Evolutionary conservation across 2,329 filamentous ascomycete species (phyloP).

Genomic region (Drechslerella stenobrocha): DNA sequence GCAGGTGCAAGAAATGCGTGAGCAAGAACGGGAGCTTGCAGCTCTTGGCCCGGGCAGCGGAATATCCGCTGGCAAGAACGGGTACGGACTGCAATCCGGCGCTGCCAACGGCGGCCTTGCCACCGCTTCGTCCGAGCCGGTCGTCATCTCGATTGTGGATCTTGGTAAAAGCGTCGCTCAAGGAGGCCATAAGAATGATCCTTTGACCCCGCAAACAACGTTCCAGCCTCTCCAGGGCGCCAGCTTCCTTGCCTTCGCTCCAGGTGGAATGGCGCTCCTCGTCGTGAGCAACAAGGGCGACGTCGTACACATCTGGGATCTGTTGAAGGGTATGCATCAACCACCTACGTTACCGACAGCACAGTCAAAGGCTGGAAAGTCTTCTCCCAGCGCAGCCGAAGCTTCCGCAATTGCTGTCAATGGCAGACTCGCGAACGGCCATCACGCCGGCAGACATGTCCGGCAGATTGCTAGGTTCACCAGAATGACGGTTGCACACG

Average conservation of each 20-base stretch:
- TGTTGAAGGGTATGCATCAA: conserved; percentile 60
- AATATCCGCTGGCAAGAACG: conserved; percentile 39
- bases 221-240: conserved; percentile 74
- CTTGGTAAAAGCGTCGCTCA: conserved; percentile 62
- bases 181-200: conserved; percentile 60
- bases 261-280: conserved; percentile 72
- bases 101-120: conserved; percentile 56
- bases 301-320: conserved; percentile 77
- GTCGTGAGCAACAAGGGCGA: conserved; percentile 84
- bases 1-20: conserved; percentile 48
- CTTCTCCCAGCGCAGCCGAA: conserved; percentile 26
- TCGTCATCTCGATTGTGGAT: conserved; percentile 75
- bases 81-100: conserved; percentile 27
- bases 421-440: conserved; percentile 53
- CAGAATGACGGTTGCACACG: conserved; percentile 85
- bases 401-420: conserved; percentile 38
- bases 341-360: conserved; percentile 58
- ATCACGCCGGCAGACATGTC: conserved; percentile 63
- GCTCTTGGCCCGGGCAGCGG: conserved; percentile 44
- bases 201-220: conserved; percentile 65
- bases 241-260: conserved; percentile 78
- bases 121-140: conserved; percentile 65
- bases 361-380: conserved; percentile 48
- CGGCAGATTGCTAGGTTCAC: conserved; percentile 86
- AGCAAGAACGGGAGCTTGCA: conserved; percentile 46